These are phyloP conservation scores for Brasenia schreberi DNA, from an alignment of 164 flowering plant genomes.

Conservation along the genomic window DNA sequence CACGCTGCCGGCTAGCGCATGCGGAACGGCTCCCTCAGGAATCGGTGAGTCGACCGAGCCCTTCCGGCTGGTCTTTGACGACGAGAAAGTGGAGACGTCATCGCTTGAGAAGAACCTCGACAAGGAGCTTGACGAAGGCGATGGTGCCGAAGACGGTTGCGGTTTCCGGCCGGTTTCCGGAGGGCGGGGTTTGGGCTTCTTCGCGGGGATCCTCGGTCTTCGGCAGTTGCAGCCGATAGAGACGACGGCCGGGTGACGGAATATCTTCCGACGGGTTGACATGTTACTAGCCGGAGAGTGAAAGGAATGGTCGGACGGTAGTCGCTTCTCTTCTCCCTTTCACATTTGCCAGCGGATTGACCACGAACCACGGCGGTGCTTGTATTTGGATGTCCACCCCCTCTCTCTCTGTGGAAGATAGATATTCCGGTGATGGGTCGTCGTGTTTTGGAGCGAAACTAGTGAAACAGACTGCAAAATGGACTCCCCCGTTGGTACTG, in stretches of 20 bases:
- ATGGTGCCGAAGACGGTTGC: slow-evolving; percentile 2
- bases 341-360: too few relatives aligned
- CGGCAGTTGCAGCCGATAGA: slow-evolving; percentile 54
- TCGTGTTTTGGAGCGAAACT: too few relatives aligned
- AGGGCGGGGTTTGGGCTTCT: slow-evolving; percentile 17
- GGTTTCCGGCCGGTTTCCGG: neutral
- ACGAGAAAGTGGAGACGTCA: slow-evolving; percentile 5
- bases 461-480: too few relatives aligned
- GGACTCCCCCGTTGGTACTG: too few relatives aligned
- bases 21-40: slow-evolving; percentile 1
- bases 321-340: too few relatives aligned
- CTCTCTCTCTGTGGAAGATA: too few relatives aligned
- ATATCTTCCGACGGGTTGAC: slow-evolving; percentile 19
- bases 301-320: neutral
- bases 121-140: slow-evolving; percentile 22
- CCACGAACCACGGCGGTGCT: too few relatives aligned
- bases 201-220: slow-evolving; percentile 34
- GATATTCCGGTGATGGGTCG: too few relatives aligned
- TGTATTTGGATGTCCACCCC: too few relatives aligned
- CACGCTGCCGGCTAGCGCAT: slow-evolving; percentile 26
- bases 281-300: neutral
- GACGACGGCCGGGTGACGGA: slow-evolving; percentile 27
- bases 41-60: slow-evolving; percentile 8
- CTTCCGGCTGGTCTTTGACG: slow-evolving; percentile 2
- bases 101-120: slow-evolving; percentile 3